A percentile compares a stretch with the other conserved stretches of the same genome.
Conservation (phyloP, 108 stramenopile species). For the Schizochytrium sp. region DNA sequence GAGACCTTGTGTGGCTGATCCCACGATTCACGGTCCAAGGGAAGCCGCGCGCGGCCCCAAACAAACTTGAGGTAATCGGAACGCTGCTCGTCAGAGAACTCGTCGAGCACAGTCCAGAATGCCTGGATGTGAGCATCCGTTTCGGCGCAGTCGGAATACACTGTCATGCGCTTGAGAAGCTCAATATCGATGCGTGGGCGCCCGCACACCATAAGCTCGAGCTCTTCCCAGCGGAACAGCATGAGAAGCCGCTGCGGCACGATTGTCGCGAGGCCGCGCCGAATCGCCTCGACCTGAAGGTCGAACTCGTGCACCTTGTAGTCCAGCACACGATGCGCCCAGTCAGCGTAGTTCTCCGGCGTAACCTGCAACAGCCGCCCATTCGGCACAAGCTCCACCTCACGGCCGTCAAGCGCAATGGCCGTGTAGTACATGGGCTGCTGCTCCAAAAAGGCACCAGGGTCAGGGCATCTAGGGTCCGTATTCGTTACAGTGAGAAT, state of each 20-base stretch:
- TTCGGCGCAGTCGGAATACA: slow-evolving; percentile 28
- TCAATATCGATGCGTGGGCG: slow-evolving; percentile 43
- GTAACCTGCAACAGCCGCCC: slow-evolving; percentile 36
- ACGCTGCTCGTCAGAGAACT: slow-evolving; percentile 43
- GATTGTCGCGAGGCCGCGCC: slow-evolving; percentile 35
- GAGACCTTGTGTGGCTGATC: slow-evolving; percentile 34
- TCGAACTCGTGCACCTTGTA: slow-evolving; percentile 43
- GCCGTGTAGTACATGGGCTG: not conserved
- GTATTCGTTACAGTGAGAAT: slow-evolving; percentile 28
- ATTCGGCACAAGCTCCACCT: slow-evolving; percentile 44
- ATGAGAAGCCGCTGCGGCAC: slow-evolving; percentile 39
- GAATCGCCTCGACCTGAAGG: slow-evolving; percentile 29
- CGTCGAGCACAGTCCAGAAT: slow-evolving; percentile 52
- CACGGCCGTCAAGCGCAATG: slow-evolving; percentile 30
- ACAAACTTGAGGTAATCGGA: slow-evolving; percentile 55
- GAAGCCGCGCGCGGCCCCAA: slow-evolving; percentile 55
- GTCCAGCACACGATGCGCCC: not conserved
- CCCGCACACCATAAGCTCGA: slow-evolving; percentile 53
- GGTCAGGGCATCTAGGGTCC: not conserved
- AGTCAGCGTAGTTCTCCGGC: slow-evolving; percentile 34
- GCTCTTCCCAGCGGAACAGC: slow-evolving; percentile 44
- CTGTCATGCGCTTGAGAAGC: slow-evolving; percentile 41
- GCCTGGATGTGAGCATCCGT: slow-evolving; percentile 32
- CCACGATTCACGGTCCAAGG: slow-evolving; percentile 30
- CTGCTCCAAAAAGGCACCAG: not conserved